A percentile compares a stretch with the other conserved stretches of the same genome.
Conservation (phyloP, 2,329 filamentous ascomycete species). For the Claviceps quebecensis region DNA sequence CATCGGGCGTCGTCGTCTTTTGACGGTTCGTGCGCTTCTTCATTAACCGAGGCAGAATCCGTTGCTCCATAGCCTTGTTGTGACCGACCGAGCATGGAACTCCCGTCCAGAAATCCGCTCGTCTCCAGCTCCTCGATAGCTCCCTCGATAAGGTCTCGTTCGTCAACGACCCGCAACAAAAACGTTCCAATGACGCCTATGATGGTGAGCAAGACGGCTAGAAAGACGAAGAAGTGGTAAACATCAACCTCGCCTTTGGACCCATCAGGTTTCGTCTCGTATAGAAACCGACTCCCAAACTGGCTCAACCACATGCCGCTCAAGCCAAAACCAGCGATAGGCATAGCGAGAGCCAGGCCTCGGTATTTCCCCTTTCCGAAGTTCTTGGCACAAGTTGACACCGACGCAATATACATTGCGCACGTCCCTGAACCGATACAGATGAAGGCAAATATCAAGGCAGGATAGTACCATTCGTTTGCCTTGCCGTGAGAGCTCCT, state of each 20-base stretch:
- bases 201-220: constrained; percentile 54
- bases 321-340: constrained; percentile 83
- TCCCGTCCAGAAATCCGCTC: constrained; percentile 67
- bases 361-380: constrained; percentile 81
- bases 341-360: constrained; percentile 75
- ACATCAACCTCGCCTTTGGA: constrained; percentile 53
- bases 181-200: constrained; percentile 64
- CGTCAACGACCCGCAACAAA: constrained; percentile 64
- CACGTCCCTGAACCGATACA: constrained; percentile 72
- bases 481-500: constrained; percentile 25
- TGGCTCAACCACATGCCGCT: constrained; percentile 96
- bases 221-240: constrained; percentile 76
- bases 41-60: constrained; percentile 30
- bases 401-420: constrained; percentile 75
- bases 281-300: constrained; percentile 64
- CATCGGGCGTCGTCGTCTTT: constrained; percentile 37
- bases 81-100: constrained; percentile 50
- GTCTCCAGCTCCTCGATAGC: constrained; percentile 83
- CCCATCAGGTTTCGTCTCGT: constrained; percentile 52
- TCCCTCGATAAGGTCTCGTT: constrained; percentile 77
- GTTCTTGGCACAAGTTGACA: constrained; percentile 97
- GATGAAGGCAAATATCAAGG: constrained; percentile 79
- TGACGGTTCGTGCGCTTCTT: constrained; percentile 23
- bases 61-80: constrained; percentile 49
- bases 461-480: constrained; percentile 52